Percentiles rank a stretch among this genome's conserved stretches.
These are phyloP conservation scores for Globisporangium radiosum DNA, from an alignment of 352 stramenopile genomes.

Conservation along the genomic window DNA sequence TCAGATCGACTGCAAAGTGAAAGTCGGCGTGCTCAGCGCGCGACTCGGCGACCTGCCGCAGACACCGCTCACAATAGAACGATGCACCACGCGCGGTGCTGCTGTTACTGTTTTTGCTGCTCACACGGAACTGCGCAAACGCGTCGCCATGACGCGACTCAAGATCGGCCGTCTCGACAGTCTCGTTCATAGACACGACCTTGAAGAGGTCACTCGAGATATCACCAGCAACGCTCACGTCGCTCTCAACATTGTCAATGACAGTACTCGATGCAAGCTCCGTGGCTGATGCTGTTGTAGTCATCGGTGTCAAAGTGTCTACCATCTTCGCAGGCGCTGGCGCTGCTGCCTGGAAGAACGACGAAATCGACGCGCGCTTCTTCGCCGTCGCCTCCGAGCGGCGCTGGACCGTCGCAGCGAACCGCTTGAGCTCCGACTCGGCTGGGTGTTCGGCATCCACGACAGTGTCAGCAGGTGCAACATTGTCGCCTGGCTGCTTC, in stretches of 20 bases:
- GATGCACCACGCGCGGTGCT: neutral
- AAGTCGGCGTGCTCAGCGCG: constrained; percentile 48
- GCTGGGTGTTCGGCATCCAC: constrained; percentile 9
- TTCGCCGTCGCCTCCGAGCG: constrained; percentile 6
- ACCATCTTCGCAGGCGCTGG: neutral
- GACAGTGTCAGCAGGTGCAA: no score
- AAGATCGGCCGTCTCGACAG: no score
- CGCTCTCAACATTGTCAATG: neutral
- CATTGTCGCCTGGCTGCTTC: constrained; percentile 13
- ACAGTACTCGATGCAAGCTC: neutral
- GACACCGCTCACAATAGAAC: constrained; percentile 37
- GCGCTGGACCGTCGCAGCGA: constrained; percentile 14
- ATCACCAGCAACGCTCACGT: neutral
- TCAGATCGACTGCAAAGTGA: constrained; percentile 48
- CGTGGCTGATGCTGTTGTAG: neutral
- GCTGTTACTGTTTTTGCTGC: neutral
- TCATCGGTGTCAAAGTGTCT: neutral
- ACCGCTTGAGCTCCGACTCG: constrained; percentile 20
- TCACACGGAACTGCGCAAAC: constrained; percentile 15
- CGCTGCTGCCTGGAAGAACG: constrained; percentile 34
- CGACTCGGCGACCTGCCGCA: constrained; percentile 22
- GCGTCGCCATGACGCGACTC: neutral
- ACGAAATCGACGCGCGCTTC: constrained; percentile 56
- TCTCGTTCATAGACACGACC: no score
- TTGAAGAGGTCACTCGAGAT: no score